phyloP scores from a whole-genome alignment of 371 early-diverging fungal genomes.

The Mortierella sp. region DNA sequence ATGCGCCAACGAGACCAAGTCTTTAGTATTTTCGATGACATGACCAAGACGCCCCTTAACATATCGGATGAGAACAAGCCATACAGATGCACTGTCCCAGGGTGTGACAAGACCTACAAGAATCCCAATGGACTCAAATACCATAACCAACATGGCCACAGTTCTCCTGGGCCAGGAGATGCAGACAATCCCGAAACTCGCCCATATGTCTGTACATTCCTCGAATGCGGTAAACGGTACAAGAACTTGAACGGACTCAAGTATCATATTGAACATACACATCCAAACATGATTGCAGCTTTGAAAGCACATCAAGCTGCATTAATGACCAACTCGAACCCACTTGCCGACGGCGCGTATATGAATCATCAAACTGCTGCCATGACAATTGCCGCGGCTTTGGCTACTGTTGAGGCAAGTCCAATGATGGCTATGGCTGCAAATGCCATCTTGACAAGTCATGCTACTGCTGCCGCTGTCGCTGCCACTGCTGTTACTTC shows the following conservation, averaged over 20 bases:
- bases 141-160: conserved; percentile 85
- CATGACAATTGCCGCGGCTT: conserved; percentile 41
- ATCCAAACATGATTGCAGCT: conserved; percentile 57
- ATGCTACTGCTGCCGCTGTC: conserved; percentile 18
- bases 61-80: conserved; percentile 64
- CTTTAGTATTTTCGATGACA: conserved; percentile 41
- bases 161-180: conserved; percentile 53
- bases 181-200: conserved; percentile 63
- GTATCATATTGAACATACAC: conserved; percentile 89
- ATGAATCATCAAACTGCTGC: conserved; percentile 17
- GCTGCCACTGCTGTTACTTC: conserved; percentile 8
- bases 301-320: conserved; percentile 47
- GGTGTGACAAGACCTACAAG: conserved; percentile 93
- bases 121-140: conserved; percentile 97
- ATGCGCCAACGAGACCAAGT: conserved; percentile 48
- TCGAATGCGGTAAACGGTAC: conserved; percentile 89
- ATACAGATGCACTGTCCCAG: conserved; percentile 78
- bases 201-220: conserved; percentile 86
- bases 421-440: conserved; percentile 49
- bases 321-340: conserved; percentile 15
- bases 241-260: conserved; percentile 97
- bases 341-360: conserved; percentile 5
- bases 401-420: conserved; percentile 34
- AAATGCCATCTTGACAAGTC: conserved; percentile 41
- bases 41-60: conserved; percentile 22